A percentile compares a stretch with the other conserved stretches of the same genome.
phyloP scores from a whole-genome alignment of 2,329 filamentous ascomycete genomes.

The Fusarium sp. region DNA sequence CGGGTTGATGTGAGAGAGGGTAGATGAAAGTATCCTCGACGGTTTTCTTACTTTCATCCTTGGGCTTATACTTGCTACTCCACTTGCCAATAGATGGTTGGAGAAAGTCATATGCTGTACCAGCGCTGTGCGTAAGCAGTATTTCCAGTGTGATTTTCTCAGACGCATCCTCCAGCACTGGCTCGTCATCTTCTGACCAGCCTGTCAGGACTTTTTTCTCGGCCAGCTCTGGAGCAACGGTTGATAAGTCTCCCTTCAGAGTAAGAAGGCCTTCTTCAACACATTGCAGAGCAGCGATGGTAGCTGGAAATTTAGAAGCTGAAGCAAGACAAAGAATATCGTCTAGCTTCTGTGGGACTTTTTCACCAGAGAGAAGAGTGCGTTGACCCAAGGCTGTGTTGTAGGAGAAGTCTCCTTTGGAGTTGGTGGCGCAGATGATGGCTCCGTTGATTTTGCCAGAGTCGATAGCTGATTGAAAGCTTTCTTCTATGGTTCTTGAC shows the following conservation, averaged over 20 bases:
- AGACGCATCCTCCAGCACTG: slow-evolving; percentile 50
- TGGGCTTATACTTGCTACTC: slow-evolving; percentile 48
- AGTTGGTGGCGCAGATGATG: slow-evolving; percentile 57
- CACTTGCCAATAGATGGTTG: slow-evolving; percentile 53
- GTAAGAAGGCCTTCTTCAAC: slow-evolving; percentile 64
- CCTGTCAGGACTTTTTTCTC: slow-evolving; percentile 61
- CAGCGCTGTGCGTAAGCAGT: slow-evolving; percentile 65
- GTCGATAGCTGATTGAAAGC: slow-evolving; percentile 57
- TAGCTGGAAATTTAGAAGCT: slow-evolving; percentile 61
- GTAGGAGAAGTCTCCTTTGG: slow-evolving; percentile 55
- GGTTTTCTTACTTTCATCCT: slow-evolving; percentile 35
- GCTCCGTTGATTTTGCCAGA: slow-evolving; percentile 59
- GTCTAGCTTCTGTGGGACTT: slow-evolving; percentile 53
- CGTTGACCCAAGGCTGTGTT: slow-evolving; percentile 56
- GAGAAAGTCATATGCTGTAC: slow-evolving; percentile 60
- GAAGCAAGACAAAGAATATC: slow-evolving; percentile 55
- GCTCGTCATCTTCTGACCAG: slow-evolving; percentile 57
- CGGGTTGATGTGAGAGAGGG: slow-evolving; percentile 65
- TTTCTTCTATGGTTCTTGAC: slow-evolving; percentile 53
- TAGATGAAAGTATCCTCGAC: slow-evolving; percentile 59
- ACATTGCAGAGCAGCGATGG: slow-evolving; percentile 65
- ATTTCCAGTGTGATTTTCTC: slow-evolving; percentile 62
- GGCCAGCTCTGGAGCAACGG: slow-evolving; percentile 61
- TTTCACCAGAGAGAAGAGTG: slow-evolving; percentile 56
- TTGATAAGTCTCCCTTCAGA: slow-evolving; percentile 60